Evolutionary conservation across 2,329 filamentous ascomycete species (phyloP).

Genomic region (Aspergillus caelatus): DNA sequence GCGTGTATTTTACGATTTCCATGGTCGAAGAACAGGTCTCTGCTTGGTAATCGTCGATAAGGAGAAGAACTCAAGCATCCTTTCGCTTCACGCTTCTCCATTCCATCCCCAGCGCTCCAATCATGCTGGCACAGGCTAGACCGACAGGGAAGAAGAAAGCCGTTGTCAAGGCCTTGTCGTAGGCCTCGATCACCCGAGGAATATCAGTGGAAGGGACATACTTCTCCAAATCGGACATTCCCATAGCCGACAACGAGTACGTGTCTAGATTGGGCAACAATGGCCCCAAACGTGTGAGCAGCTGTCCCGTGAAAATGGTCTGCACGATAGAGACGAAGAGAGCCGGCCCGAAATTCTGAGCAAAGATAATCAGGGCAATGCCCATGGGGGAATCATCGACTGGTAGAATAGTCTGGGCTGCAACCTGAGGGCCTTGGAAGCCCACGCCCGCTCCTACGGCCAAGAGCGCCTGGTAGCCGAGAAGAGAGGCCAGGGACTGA

Average conservation of each 20-base stretch:
- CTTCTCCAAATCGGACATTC: background rate
- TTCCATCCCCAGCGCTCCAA: slow-evolving; percentile 7
- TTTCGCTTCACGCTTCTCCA: slow-evolving; percentile 1
- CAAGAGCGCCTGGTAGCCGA: slow-evolving; percentile 33
- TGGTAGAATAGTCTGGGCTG: slow-evolving; percentile 31
- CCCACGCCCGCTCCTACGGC: slow-evolving; percentile 31
- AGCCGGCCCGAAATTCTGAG: slow-evolving; percentile 33
- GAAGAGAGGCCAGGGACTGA: slow-evolving; percentile 20
- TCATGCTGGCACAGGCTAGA: slow-evolving; percentile 1
- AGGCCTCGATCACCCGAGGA: background rate
- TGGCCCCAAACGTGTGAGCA: slow-evolving; percentile 6
- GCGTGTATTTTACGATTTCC: too few species aligned
- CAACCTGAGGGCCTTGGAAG: slow-evolving; percentile 31
- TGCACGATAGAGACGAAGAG: slow-evolving; percentile 36
- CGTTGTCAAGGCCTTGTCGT: slow-evolving; percentile 1
- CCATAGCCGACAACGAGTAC: background rate
- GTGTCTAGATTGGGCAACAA: background rate
- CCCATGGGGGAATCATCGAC: slow-evolving; percentile 30
- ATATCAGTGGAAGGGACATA: background rate
- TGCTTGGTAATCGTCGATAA: too few species aligned
- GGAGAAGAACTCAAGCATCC: too few species aligned
- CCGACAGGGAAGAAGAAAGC: slow-evolving; percentile 7
- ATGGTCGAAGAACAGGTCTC: too few species aligned
- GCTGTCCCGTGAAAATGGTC: slow-evolving; percentile 32
- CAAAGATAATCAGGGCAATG: slow-evolving; percentile 30